These are phyloP conservation scores for Xerocomus amazonicus DNA, from an alignment of 1,284 basidiomycete species.

Conservation along the genomic window DNA sequence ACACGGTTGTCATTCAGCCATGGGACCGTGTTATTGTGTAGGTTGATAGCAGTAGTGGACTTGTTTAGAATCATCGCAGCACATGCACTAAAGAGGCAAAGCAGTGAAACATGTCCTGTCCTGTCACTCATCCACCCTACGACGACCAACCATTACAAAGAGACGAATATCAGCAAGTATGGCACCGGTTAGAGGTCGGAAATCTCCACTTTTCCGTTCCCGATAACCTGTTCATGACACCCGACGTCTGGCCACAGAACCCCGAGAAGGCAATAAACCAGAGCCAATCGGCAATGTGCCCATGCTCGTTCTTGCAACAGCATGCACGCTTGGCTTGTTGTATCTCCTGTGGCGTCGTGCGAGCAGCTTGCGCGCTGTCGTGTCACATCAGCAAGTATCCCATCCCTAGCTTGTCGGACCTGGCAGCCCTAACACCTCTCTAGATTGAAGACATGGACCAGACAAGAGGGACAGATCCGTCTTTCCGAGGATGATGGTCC, in stretches of 20 bases:
- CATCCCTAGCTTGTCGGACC: constrained; percentile 2
- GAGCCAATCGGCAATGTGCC: constrained; percentile 59
- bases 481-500: constrained; percentile 73
- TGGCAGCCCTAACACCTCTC: constrained; percentile 2
- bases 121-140: neutral
- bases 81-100: neutral
- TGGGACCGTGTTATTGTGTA: too few species aligned
- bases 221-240: neutral
- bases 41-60: too few species aligned
- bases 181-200: constrained; percentile 27
- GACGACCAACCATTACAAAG: neutral
- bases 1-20: neutral
- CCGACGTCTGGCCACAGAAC: constrained; percentile 41
- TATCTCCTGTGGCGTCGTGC: constrained; percentile 68
- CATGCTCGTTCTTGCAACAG: constrained; percentile 56
- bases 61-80: too few species aligned
- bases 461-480: constrained; percentile 57
- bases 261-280: constrained; percentile 57
- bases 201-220: neutral
- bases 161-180: constrained; percentile 5
- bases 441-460: constrained; percentile 59
- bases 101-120: neutral
- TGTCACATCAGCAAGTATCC: constrained; percentile 59
- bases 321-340: constrained; percentile 54
- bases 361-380: constrained; percentile 52